phyloP scores from a whole-genome alignment of 2,329 filamentous ascomycete genomes.

The Cladophialophora immunda region DNA sequence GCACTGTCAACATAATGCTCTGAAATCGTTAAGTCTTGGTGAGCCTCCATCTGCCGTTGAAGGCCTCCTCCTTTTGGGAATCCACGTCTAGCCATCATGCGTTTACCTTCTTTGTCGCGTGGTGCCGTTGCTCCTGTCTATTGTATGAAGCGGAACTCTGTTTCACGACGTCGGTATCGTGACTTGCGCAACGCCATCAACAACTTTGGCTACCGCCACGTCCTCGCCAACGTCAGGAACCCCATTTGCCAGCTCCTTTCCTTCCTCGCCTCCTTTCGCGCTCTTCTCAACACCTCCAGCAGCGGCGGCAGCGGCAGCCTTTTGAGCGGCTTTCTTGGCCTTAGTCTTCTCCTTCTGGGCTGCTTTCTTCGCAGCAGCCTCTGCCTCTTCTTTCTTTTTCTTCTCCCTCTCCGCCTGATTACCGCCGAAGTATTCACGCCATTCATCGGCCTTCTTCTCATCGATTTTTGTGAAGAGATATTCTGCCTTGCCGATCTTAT shows the following conservation, averaged over 20 bases:
- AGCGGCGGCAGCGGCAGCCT: constrained; percentile 29
- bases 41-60: not conserved
- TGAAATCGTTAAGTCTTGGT: not conserved
- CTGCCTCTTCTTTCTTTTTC: constrained; percentile 68
- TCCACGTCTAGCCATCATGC: not conserved
- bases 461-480: constrained; percentile 87
- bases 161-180: constrained; percentile 52
- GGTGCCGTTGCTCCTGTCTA: not conserved
- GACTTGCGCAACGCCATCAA: constrained; percentile 54
- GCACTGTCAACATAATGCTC: not conserved
- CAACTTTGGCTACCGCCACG: constrained; percentile 50
- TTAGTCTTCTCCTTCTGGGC: constrained; percentile 48
- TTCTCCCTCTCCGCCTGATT: constrained; percentile 72
- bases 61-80: not conserved
- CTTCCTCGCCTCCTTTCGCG: constrained; percentile 40
- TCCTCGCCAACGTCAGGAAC: constrained; percentile 46
- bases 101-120: not conserved
- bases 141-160: not conserved
- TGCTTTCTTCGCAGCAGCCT: constrained; percentile 49
- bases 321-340: constrained; percentile 42
- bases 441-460: constrained; percentile 80
- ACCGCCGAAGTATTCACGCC: constrained; percentile 78
- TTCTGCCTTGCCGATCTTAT: constrained; percentile 81
- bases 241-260: constrained; percentile 46
- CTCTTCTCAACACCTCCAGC: constrained; percentile 45